Percentiles rank a stretch among this genome's conserved stretches.
phyloP scores from a whole-genome alignment of 306 rosid genomes.

The Cucurbita pepo region DNA sequence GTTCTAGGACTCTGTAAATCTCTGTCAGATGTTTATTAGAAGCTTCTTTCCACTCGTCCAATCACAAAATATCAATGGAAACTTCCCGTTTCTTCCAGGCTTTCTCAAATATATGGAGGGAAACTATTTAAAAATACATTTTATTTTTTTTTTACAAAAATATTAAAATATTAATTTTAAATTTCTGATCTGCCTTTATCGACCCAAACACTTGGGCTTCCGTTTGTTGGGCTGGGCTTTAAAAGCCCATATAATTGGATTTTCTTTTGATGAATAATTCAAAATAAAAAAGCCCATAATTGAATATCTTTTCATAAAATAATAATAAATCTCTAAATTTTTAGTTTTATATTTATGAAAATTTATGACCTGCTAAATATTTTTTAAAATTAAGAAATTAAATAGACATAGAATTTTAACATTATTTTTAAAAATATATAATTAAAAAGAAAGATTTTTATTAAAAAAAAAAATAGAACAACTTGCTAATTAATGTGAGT shows the following conservation, averaged over 20 bases:
- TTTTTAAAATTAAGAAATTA: too few species aligned
- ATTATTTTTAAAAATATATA: too few species aligned
- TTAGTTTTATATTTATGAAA: too few species aligned
- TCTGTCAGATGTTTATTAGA: background rate
- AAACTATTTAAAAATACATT: background rate
- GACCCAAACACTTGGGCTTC: background rate
- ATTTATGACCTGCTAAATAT: too few species aligned
- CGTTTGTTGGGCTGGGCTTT: background rate
- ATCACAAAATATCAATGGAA: background rate
- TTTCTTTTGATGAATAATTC: too few species aligned
- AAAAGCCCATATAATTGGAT: background rate
- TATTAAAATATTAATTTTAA: background rate
- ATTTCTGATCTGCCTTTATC: background rate
- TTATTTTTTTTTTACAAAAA: background rate
- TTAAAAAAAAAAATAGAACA: background rate
- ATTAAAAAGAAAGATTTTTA: background rate
- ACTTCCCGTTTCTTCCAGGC: background rate
- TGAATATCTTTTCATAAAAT: too few species aligned
- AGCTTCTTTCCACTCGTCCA: background rate
- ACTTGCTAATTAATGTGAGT: background rate
- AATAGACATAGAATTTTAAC: too few species aligned
- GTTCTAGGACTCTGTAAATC: background rate
- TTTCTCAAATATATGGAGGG: background rate
- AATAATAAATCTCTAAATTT: too few species aligned
- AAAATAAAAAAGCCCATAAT: too few species aligned